Evolutionary conservation across 768 basidiomycete species (phyloP).

Genomic region (Kockovaella imperatae): DNA sequence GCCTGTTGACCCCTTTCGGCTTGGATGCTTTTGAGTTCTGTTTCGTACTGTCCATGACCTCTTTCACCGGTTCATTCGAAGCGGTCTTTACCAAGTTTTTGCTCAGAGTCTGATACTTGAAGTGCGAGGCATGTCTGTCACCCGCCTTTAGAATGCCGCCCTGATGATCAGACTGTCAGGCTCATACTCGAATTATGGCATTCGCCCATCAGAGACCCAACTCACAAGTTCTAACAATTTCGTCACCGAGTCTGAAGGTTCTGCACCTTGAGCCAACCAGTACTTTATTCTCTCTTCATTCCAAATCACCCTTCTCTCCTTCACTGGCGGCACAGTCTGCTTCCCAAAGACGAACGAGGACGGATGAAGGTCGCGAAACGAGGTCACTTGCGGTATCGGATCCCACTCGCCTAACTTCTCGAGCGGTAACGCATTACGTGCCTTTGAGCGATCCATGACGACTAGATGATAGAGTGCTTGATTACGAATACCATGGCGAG

Average conservation of each 20-base stretch:
- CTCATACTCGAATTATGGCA: no score
- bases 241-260: constrained; percentile 69
- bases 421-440: constrained; percentile 75
- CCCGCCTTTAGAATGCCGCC: no score
- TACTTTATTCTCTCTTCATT: constrained; percentile 81
- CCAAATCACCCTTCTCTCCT: constrained; percentile 71
- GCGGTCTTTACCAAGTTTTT: no score
- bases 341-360: constrained; percentile 46
- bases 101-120: no score
- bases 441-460: constrained; percentile 62
- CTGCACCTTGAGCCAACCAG: constrained; percentile 79
- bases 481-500: constrained; percentile 69
- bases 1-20: no score
- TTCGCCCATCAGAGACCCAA: no score
- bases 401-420: constrained; percentile 81
- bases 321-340: constrained; percentile 48
- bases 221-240: constrained; percentile 71
- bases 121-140: no score
- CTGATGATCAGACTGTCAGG: no score
- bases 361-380: constrained; percentile 6
- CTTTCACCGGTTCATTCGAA: no score
- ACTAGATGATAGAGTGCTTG: constrained; percentile 76
- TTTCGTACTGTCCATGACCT: no score
- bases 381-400: constrained; percentile 49
- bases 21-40: no score